Evolutionary conservation across 176 grass and related monocot species (phyloP), one percentile per base, ranked within the genome.

Genomic region (Carex parvula): DNA sequence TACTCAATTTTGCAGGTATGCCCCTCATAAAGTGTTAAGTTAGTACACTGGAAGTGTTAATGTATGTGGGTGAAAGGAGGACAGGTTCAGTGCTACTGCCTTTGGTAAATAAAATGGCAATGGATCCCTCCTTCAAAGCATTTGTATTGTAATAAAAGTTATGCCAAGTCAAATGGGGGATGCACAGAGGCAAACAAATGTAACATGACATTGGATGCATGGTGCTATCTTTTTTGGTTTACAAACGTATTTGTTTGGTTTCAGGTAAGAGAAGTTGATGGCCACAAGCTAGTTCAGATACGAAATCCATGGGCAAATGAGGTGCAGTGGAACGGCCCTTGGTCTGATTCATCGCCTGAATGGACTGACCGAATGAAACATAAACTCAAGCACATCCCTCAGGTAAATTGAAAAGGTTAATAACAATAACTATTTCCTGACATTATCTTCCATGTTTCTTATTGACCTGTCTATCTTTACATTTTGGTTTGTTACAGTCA

Each of bases 251-350:
- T 46, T 56, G 80, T 89, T 56, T 82, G 84, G 85, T 84, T 88
- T 84, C 81, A 99, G 96, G 90, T 99, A 80, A 90, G 91, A 89
- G 96, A 99, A 89, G 93, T 94, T 81, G 96, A 99, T 90, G 93
- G 96, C 17, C 91, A 99, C 87, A 99, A 93, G 87, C 96, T 99
- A 59, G 88, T 99, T 68, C 96, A 99, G 92, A 92, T 99, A 86
- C 89, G 96, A 81, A 99, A 99, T 86, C 96, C 96, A 81, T 99
- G 96, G 96, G 96, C 93, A 59, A 99, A 95, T 80, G 96, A 99
- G 88, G 96, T 99, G 59, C 91, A 99, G 81, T 99, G 96, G 96
- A 99, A 99, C 74, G 96, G 96, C 64, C 96, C 91, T 52, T 99
- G 96, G 96, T 99, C 96, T 83, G 93, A 99, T 80, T 87, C 81